phyloP scores from a whole-genome alignment of 1,284 basidiomycete species.

The Marasmius oreades region DNA sequence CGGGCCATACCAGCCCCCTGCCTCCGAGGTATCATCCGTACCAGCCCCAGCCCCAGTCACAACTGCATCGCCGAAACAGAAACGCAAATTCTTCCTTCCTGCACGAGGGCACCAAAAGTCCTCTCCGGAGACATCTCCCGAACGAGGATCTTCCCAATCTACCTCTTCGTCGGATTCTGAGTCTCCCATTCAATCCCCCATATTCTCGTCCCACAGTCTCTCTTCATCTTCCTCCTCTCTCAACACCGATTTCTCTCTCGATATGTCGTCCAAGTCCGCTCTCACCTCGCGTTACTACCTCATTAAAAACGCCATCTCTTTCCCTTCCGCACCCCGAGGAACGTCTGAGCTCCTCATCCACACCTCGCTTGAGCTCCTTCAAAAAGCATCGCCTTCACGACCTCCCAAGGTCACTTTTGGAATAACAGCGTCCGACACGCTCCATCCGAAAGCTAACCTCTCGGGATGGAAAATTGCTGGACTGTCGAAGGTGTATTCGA shows the following conservation, averaged over 20 bases:
- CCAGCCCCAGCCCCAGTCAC: neutral
- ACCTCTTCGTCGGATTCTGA: too few species aligned
- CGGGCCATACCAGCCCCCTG: too few species aligned
- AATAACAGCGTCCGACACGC: too few species aligned
- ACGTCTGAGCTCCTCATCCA: too few species aligned
- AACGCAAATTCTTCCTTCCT: too few species aligned
- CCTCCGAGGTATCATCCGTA: slow-evolving; percentile 31
- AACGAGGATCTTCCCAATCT: neutral
- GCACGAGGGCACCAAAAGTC: neutral
- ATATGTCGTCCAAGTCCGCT: neutral
- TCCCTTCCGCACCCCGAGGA: slow-evolving; percentile 40
- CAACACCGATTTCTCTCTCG: neutral
- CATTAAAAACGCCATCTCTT: slow-evolving; percentile 44
- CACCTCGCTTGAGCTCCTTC: slow-evolving; percentile 37
- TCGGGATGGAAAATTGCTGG: too few species aligned
- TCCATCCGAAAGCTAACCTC: too few species aligned
- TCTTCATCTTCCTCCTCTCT: neutral
- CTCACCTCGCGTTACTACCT: slow-evolving; percentile 29
- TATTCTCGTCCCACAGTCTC: neutral
- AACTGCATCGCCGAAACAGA: neutral
- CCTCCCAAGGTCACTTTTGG: slow-evolving; percentile 36
- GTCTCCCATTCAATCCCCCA: too few species aligned
- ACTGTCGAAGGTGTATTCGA: too few species aligned
- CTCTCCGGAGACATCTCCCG: neutral
- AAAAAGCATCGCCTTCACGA: slow-evolving; percentile 19